A percentile compares a stretch with the other conserved stretches of the same genome.
Evolutionary conservation across 1,139 yeast genomes (phyloP).

Genomic region (Arxiozyma bovina): DNA sequence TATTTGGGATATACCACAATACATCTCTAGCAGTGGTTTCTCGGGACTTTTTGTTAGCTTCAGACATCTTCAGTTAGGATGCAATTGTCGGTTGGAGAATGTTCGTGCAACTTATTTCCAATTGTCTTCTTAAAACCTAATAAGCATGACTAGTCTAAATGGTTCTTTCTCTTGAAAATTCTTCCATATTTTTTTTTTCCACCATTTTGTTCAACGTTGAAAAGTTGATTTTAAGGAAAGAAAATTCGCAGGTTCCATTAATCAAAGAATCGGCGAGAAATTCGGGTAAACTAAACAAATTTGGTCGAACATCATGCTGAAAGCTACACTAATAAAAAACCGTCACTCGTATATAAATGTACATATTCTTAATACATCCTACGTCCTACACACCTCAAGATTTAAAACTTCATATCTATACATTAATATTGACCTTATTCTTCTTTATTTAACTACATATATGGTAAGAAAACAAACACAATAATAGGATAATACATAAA

Average conservation of each 20-base stretch:
- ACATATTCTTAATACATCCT: too few relatives aligned
- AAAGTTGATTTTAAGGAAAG: neutral
- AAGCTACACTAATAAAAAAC: neutral
- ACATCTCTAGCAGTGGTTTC: conserved; percentile 36
- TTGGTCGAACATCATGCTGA: neutral
- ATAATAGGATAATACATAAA: too few relatives aligned
- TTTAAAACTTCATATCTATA: neutral
- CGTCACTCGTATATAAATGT: neutral
- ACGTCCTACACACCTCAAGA: neutral
- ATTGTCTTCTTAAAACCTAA: too few relatives aligned
- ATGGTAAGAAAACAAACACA: too few relatives aligned
- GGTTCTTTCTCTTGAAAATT: neutral
- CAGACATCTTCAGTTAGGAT: neutral
- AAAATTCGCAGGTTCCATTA: neutral
- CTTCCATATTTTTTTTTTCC: neutral
- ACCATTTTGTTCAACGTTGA: neutral
- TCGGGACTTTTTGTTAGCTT: neutral
- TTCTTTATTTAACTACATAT: too few relatives aligned
- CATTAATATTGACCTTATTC: neutral
- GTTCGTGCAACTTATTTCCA: too few relatives aligned
- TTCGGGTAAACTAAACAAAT: neutral
- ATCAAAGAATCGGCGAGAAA: neutral
- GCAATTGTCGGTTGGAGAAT: neutral
- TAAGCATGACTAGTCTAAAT: too few relatives aligned
- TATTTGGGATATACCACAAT: conserved; percentile 75